phyloP scores from a whole-genome alignment of 352 stramenopile genomes.

The Globisporangium yorkense region DNA sequence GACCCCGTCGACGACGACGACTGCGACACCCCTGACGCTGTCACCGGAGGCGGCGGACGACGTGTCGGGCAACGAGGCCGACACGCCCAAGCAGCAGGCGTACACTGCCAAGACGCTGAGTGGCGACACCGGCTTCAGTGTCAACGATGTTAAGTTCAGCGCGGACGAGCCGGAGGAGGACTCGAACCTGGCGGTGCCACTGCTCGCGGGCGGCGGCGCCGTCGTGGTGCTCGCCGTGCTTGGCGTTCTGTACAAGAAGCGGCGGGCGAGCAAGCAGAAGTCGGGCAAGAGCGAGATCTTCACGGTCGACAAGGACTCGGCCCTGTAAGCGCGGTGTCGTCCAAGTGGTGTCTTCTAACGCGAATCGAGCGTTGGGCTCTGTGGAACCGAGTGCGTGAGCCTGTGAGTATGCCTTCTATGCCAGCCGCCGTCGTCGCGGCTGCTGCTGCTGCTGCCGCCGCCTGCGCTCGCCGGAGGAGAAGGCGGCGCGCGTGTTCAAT shows the following conservation, averaged over 20 bases:
- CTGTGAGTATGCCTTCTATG: slow-evolving; percentile 3
- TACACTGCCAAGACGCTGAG: slow-evolving; percentile 11
- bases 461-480: slow-evolving; percentile 3
- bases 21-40: slow-evolving; percentile 22
- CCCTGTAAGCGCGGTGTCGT: slow-evolving; percentile 37
- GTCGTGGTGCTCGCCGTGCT: slow-evolving; percentile 44
- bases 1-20: slow-evolving; percentile 12
- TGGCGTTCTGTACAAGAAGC: slow-evolving; percentile 59
- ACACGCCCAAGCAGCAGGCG: slow-evolving; percentile 20
- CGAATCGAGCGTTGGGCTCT: not conserved
- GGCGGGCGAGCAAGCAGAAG: slow-evolving; percentile 42
- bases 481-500: slow-evolving; percentile 8
- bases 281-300: slow-evolving; percentile 59
- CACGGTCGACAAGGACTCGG: slow-evolving; percentile 73
- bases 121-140: slow-evolving; percentile 22
- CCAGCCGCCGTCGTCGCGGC: too few relatives aligned
- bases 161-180: slow-evolving; percentile 16
- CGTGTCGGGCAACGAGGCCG: slow-evolving; percentile 22
- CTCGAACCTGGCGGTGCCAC: slow-evolving; percentile 12
- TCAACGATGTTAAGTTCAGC: slow-evolving; percentile 34
- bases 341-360: slow-evolving; percentile 1
- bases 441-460: not conserved
- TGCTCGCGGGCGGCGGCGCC: slow-evolving; percentile 25
- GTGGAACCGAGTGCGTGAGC: slow-evolving; percentile 2
- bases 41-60: slow-evolving; percentile 22